Conservation (phyloP, 257 asterid species). For the Schizonepeta tenuifolia region DNA sequence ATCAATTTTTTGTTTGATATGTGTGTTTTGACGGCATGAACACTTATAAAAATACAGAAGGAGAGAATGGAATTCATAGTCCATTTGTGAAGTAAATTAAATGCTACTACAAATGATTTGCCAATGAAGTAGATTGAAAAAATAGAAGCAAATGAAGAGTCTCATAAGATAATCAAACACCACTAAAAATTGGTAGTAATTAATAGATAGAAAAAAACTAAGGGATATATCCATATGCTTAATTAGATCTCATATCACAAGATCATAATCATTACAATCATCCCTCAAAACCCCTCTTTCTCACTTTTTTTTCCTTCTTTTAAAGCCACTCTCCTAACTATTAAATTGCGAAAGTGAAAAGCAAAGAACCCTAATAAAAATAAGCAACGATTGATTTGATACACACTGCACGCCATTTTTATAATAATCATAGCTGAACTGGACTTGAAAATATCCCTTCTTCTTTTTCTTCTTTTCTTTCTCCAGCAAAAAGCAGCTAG, state of each 20-base stretch:
- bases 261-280: conserved; percentile 56
- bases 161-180: conserved; percentile 31
- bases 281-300: conserved; percentile 28
- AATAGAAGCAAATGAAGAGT: neutral
- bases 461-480: neutral
- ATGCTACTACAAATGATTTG: no score
- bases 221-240: conserved; percentile 46
- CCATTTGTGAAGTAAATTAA: no score
- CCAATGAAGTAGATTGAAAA: neutral
- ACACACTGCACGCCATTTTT: conserved; percentile 58
- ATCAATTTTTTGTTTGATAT: no score
- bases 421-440: conserved; percentile 40
- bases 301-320: neutral
- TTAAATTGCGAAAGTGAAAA: conserved; percentile 22
- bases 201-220: conserved; percentile 45
- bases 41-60: no score
- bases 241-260: conserved; percentile 41
- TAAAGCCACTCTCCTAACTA: conserved; percentile 52
- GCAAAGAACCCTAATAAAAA: conserved; percentile 28
- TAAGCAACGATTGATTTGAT: conserved; percentile 30
- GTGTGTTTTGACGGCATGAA: no score
- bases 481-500: conserved; percentile 41
- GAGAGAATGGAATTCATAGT: no score
- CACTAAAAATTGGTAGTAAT: conserved; percentile 37
- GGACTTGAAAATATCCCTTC: conserved; percentile 8